Evolutionary conservation across 371 early-diverging fungal species (phyloP).

Genomic region (Mucor plumbeus): DNA sequence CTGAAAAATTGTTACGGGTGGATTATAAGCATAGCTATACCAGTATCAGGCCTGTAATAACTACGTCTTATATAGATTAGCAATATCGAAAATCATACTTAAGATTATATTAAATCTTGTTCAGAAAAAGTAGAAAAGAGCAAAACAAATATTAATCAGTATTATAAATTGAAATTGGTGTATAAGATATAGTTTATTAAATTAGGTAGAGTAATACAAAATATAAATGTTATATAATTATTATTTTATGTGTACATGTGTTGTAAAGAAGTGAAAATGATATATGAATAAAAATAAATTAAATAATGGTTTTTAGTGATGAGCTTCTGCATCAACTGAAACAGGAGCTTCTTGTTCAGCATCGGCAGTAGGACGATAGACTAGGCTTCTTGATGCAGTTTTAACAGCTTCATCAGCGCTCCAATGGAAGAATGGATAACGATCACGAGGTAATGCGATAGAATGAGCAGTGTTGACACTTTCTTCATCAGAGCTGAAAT

Average conservation of each 20-base stretch:
- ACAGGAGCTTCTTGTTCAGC: neutral
- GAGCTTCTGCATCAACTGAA: neutral
- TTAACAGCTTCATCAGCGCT: conserved; percentile 52
- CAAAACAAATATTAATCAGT: conserved; percentile 15
- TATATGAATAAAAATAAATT: neutral
- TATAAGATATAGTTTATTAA: neutral
- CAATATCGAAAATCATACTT: conserved; percentile 13
- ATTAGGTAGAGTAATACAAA: neutral
- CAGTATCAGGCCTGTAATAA: conserved; percentile 25
- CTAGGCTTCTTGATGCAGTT: conserved; percentile 28
- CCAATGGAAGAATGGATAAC: conserved; percentile 58
- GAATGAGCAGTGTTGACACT: conserved; percentile 28
- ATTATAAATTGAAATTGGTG: conserved; percentile 17
- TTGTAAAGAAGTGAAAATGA: neutral
- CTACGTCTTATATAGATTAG: conserved; percentile 9
- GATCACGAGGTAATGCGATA: conserved; percentile 38
- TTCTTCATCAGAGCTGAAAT: conserved; percentile 18
- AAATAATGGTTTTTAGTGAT: neutral
- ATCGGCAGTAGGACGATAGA: neutral
- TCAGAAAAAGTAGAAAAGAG: conserved; percentile 4
- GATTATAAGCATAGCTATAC: conserved; percentile 26
- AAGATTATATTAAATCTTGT: neutral
- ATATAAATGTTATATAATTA: neutral
- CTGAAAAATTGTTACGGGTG: conserved; percentile 24
- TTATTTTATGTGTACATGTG: neutral